phyloP scores from a whole-genome alignment of 495 filamentous ascomycete species.

The Penicillium cosmopolitanum region DNA sequence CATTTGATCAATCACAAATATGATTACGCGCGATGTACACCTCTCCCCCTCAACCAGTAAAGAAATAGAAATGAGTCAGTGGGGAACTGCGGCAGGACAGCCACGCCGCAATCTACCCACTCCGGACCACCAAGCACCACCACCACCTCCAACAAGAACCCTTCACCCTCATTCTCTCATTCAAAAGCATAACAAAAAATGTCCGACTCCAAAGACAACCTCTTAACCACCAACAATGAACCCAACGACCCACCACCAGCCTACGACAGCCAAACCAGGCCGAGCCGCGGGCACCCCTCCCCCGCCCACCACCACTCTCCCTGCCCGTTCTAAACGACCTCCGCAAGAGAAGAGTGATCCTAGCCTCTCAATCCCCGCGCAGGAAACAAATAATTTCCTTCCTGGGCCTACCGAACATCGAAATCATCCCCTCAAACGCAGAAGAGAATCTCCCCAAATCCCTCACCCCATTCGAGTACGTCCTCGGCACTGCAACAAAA shows the following conservation, averaged over 20 bases:
- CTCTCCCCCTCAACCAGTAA: conserved; percentile 5
- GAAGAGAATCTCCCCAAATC: conserved; percentile 82
- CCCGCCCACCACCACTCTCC: conserved; percentile 66
- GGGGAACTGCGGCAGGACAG: conserved; percentile 9
- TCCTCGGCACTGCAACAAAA: conserved; percentile 78
- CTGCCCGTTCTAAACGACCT: conserved; percentile 77
- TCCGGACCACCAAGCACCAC: not conserved
- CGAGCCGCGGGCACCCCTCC: conserved; percentile 36
- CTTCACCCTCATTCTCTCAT: not conserved
- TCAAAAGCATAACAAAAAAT: conserved; percentile 25
- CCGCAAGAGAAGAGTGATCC: conserved; percentile 73
- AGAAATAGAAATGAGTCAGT: conserved; percentile 10
- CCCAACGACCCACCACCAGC: conserved; percentile 38
- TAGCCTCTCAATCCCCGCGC: conserved; percentile 86
- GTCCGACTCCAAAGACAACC: conserved; percentile 38
- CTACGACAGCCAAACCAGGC: conserved; percentile 33
- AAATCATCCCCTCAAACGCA: conserved; percentile 79
- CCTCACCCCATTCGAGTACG: conserved; percentile 87
- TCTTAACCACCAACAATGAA: conserved; percentile 30
- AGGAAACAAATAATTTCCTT: conserved; percentile 74
- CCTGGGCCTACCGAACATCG: conserved; percentile 75
- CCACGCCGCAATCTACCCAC: conserved; percentile 9
- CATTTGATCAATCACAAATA: not conserved
- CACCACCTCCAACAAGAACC: conserved; percentile 2
- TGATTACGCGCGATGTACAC: not conserved